Base-by-base conservation (phyloP, 768 basidiomycete species). In the Xerocomellus chrysenteron region DNA sequence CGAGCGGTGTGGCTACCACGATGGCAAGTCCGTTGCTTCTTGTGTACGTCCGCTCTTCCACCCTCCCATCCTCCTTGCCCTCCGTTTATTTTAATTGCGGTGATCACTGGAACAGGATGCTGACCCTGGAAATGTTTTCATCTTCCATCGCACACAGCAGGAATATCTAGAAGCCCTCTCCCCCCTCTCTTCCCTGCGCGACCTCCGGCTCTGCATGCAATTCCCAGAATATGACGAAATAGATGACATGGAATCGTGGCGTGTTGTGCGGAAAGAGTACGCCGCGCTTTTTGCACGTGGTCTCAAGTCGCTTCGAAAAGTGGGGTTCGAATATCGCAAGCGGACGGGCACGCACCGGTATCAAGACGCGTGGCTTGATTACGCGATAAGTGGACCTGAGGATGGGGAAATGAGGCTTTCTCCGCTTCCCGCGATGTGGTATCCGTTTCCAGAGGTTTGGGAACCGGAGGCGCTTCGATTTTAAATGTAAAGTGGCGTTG, bases 321-420 rank as follows among this genome's bases (percentile, higher is more conserved):
- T 73, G 47, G 72, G 72, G 52, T 71, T 73, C 53, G 72, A 73
- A 56, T 74, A 73, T 59, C 70, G 72, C 50, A 74, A 68, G 62
- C 68, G 72, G 14, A 68, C 73, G 9, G 72, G 72, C 33, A 74
- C 72, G 3, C 72, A 73, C 44, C 50, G 70, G 40, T 73, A 73
- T 54, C 72, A 73, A 55, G 72, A 73, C 37, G 66, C 73, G 28
- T 73, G 72, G 72, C 67, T 74, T 16, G 72, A 73, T 55, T 74
- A 68, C 47, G 68, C 60, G 35, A 58, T 68, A 46, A 57, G 54
- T 54, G 61, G 64, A 3, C 63, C 59, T 6, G 62, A 58, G 21
- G 57, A 59, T 21, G 65, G 60, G 17, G 63, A 70, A 26, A 50
- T 60, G 21, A 60, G 44, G 30, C 60, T 73, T 35, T 60, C 51